Evolutionary conservation across 306 rosid species (phyloP).

Genomic region (Cucumis melo): DNA sequence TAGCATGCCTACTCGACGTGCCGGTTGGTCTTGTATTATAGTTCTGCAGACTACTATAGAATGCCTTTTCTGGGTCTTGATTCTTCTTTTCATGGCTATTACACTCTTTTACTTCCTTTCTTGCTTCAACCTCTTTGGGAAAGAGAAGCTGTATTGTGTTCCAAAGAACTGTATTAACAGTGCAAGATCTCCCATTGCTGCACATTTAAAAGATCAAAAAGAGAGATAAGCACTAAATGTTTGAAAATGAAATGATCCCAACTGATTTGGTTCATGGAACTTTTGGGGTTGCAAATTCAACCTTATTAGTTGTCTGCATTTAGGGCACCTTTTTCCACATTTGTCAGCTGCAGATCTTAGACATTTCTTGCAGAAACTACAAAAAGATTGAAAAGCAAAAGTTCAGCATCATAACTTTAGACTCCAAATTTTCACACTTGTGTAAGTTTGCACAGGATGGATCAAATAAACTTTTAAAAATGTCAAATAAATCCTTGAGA

Average conservation of each 20-base stretch:
- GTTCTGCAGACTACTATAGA: slow-evolving; percentile 27
- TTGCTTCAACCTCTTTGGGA: slow-evolving; percentile 74
- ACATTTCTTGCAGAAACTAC: slow-evolving; percentile 83
- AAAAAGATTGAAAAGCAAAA: background rate
- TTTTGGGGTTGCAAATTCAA: slow-evolving; percentile 7
- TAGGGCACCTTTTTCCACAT: slow-evolving; percentile 91
- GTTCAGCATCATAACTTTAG: background rate
- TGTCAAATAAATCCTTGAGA: background rate
- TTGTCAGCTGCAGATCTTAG: slow-evolving; percentile 76
- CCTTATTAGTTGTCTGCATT: slow-evolving; percentile 85
- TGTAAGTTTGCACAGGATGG: background rate
- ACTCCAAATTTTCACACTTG: background rate
- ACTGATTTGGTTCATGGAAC: background rate
- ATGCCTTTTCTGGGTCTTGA: slow-evolving; percentile 29
- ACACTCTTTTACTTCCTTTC: slow-evolving; percentile 38
- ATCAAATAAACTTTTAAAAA: background rate
- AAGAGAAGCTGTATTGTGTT: slow-evolving; percentile 90
- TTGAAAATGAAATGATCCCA: background rate
- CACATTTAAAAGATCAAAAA: slow-evolving; percentile 5
- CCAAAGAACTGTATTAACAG: slow-evolving; percentile 91
- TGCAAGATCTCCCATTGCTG: slow-evolving; percentile 87
- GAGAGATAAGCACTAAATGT: background rate
- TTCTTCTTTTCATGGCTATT: slow-evolving; percentile 15
- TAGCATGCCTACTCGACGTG: slow-evolving; percentile 18
- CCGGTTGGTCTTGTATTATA: slow-evolving; percentile 6